These are phyloP conservation scores for Lipomyces yarrowii DNA, from an alignment of 1,139 yeast genomes.

Conservation along the genomic window DNA sequence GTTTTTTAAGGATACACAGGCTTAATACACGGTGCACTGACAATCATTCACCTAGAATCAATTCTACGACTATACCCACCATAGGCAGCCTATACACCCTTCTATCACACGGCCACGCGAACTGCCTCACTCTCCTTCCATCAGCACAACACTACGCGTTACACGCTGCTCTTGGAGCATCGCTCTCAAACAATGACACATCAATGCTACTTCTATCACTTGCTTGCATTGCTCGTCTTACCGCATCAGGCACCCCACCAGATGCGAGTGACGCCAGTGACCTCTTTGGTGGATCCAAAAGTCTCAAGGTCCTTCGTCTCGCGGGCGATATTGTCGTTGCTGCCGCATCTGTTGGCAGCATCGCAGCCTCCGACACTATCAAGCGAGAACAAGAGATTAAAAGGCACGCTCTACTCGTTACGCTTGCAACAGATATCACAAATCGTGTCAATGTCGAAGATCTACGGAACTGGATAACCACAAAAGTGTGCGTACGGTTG, in stretches of 20 bases:
- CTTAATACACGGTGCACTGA: neutral
- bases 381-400: neutral
- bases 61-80: neutral
- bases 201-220: neutral
- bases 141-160: neutral
- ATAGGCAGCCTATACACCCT: neutral
- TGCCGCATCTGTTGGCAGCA: neutral
- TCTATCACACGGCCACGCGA: neutral
- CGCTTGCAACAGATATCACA: neutral
- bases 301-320: slow-evolving; percentile 1
- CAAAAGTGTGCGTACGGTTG: neutral
- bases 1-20: neutral
- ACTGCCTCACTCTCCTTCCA: neutral
- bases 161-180: neutral
- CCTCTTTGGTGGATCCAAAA: neutral
- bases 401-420: neutral
- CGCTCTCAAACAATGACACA: neutral
- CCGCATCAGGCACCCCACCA: neutral
- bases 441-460: neutral
- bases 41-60: neutral
- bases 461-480: neutral
- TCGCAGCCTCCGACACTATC: neutral
- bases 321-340: neutral
- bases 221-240: neutral
- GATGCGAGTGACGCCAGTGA: neutral